phyloP scores from a whole-genome alignment of 495 filamentous ascomycete species.

The Penicilliopsis zonata region DNA sequence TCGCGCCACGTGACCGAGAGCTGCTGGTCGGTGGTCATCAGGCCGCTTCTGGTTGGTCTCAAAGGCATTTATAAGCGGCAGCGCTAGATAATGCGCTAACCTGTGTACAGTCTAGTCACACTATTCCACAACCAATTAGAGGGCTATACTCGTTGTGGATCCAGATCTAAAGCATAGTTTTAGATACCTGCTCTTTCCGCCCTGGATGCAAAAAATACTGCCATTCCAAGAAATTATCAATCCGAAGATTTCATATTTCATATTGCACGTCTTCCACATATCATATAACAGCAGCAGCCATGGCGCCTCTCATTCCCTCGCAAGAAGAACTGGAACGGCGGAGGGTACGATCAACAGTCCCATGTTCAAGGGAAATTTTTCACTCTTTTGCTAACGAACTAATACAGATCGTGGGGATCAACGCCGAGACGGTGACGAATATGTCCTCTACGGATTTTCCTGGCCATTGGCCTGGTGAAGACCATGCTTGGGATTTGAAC shows the following conservation, averaged over 20 bases:
- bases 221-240: conserved; percentile 25
- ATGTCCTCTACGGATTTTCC: conserved; percentile 84
- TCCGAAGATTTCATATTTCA: not conserved
- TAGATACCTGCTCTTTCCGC: conserved; percentile 10
- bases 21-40: conserved; percentile 23
- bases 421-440: conserved; percentile 78
- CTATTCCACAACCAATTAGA: no score
- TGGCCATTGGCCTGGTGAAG: conserved; percentile 79
- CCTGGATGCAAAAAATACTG: conserved; percentile 27
- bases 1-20: conserved; percentile 24
- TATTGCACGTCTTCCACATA: conserved; percentile 5
- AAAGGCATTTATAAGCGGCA: conserved; percentile 9
- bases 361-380: not conserved
- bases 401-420: conserved; percentile 68
- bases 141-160: no score
- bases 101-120: conserved; percentile 1
- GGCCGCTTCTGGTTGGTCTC: conserved; percentile 26
- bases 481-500: conserved; percentile 74
- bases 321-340: conserved; percentile 37
- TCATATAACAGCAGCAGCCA: conserved; percentile 13
- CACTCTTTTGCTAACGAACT: conserved; percentile 4
- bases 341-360: conserved; percentile 24
- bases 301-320: conserved; percentile 37
- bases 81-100: not conserved
- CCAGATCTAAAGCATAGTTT: no score